phyloP scores from a whole-genome alignment of 148 eudicot species.

The Cornus florida region DNA sequence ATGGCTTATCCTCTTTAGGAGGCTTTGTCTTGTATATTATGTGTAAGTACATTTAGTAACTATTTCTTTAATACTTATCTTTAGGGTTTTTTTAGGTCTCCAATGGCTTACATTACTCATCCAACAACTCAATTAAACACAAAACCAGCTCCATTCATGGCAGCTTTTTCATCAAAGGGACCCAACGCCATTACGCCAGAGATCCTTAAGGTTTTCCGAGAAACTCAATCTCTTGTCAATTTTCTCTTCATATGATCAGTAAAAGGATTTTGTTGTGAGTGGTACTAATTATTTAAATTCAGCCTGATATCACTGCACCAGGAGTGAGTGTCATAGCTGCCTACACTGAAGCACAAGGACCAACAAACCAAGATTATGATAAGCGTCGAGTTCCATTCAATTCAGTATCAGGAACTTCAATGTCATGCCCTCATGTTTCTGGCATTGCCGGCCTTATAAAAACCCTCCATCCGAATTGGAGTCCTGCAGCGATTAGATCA shows the following conservation, averaged over 20 bases:
- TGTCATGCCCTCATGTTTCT: constrained; percentile 94
- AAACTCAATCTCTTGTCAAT: not conserved
- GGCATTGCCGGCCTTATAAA: constrained; percentile 82
- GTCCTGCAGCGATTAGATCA: constrained; percentile 86
- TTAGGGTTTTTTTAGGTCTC: constrained; percentile 33
- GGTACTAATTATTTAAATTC: constrained; percentile 11
- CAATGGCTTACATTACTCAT: constrained; percentile 57
- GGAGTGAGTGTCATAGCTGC: constrained; percentile 94
- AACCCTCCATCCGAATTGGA: constrained; percentile 79
- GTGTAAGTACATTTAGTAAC: not conserved
- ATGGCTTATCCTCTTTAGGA: not conserved
- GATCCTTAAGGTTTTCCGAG: constrained; percentile 70
- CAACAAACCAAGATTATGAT: constrained; percentile 73
- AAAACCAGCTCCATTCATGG: constrained; percentile 90
- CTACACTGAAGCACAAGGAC: constrained; percentile 75
- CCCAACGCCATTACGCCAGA: constrained; percentile 72
- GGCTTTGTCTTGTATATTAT: not conserved
- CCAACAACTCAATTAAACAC: constrained; percentile 50
- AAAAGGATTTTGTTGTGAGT: not conserved
- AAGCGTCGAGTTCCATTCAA: constrained; percentile 66
- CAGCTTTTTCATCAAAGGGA: constrained; percentile 86
- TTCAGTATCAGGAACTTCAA: constrained; percentile 83
- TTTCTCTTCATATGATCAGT: not conserved
- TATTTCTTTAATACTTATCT: not conserved
- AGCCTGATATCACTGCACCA: constrained; percentile 96